Evolutionary conservation across 2,329 filamentous ascomycete species (phyloP), one percentile per base, ranked within the genome.

Genomic region (Atkinsonella hypoxylon): DNA sequence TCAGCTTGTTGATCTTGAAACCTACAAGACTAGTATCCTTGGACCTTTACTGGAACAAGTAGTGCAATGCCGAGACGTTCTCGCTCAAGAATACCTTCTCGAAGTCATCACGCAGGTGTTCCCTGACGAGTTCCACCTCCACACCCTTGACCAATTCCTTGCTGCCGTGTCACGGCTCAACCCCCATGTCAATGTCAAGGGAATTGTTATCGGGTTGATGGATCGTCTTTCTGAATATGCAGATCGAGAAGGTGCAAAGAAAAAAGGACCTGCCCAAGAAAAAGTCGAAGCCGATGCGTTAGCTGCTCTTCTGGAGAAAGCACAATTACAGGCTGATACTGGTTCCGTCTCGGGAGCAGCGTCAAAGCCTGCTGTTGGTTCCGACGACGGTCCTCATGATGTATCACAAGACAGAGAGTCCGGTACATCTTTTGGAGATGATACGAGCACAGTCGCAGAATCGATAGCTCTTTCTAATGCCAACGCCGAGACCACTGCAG

Each of bases 51-150:
- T 98, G 57, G 93, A 98, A 67, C 93, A 98, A 70, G 91, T 98
- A 51, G 93, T 98, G 12, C 93, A 98, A 65, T 98, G 93, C 64
- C 84, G 93, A 54, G 93, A 98, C 73, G 90, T 98, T 13, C 73
- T 98, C 55, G 93, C 93, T 34, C 93, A 98, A 66, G 93, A 98
- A 67, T 98, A 98, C 70, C 78, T 98, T 12, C 75, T 98, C 47
- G 93, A 98, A 76, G 93, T 98, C 55, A 95, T 98, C 57, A 98
- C 91, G 5, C 94, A 98, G 68, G 93, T 97, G 48, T 98, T 98
- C 72, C 93, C 93, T 1, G 93, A 98, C 69, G 93, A 98, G 64
- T 98, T 91, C 66, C 94, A 98, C 68, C 80, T 98, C 20, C 90
- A 98, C 64, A 98, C 93, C 0, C 79, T 98, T 32, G 93, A 97